Percentiles rank a stretch among this genome's conserved stretches.
Conservation (phyloP, 2,329 filamentous ascomycete genomes). For the Aureobasidium vineae region DNA sequence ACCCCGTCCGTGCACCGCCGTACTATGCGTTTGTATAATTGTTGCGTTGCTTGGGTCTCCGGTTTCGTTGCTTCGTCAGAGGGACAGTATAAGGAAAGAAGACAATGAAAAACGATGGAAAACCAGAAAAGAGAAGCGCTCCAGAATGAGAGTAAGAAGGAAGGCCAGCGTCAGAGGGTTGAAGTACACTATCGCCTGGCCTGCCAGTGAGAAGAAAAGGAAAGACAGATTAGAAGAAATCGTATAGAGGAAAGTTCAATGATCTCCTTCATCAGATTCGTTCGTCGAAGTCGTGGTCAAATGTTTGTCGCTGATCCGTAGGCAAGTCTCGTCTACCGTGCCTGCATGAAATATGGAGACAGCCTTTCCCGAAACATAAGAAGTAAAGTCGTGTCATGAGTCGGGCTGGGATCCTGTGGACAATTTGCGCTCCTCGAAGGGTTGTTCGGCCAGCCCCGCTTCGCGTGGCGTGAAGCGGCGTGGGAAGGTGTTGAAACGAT, state of each 20-base stretch:
- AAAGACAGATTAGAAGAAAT: conserved; percentile 20
- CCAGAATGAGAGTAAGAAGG: background rate
- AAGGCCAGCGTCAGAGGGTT: background rate
- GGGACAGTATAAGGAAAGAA: conserved; percentile 3
- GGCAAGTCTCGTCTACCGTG: conserved; percentile 10
- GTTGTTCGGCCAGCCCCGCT: conserved; percentile 28
- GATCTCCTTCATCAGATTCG: conserved; percentile 12
- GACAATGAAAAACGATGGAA: background rate
- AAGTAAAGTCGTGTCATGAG: conserved; percentile 1
- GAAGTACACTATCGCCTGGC: background rate
- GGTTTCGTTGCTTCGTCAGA: conserved; percentile 21
- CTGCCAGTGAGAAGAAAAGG: background rate
- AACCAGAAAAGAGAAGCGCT: background rate
- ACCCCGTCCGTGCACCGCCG: background rate
- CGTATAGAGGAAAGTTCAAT: conserved; percentile 10
- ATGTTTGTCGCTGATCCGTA: background rate
- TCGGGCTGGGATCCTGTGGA: background rate
- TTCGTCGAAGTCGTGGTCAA: conserved; percentile 15
- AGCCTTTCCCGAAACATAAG: conserved; percentile 1
- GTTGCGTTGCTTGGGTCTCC: conserved; percentile 7
- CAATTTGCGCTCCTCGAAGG: conserved; percentile 23
- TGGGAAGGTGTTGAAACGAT: conserved; percentile 49
- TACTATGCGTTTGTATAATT: conserved; percentile 11
- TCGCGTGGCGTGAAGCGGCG: conserved; percentile 42
- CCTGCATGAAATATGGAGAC: conserved; percentile 11